phyloP scores from a whole-genome alignment of 2,329 filamentous ascomycete species.

The Fusarium pseudoanthophilum region DNA sequence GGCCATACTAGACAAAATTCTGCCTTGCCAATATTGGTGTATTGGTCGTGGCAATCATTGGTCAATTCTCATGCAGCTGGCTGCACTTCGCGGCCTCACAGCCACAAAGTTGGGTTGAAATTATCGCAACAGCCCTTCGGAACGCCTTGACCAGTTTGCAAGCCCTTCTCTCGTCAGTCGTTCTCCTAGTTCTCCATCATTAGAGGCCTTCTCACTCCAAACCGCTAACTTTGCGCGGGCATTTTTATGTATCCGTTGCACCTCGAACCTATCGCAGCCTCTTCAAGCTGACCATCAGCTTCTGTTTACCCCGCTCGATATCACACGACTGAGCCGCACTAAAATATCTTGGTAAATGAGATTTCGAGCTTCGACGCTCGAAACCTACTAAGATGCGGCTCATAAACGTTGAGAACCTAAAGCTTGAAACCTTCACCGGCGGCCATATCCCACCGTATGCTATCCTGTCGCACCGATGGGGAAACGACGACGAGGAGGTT shows the following conservation, averaged over 20 bases:
- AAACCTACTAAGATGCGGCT: background rate
- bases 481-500: background rate
- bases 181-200: too few species aligned
- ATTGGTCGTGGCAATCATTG: background rate
- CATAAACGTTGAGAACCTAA: background rate
- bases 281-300: background rate
- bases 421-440: background rate
- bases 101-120: background rate
- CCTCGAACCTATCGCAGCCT: too few species aligned
- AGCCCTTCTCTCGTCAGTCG: background rate
- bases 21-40: background rate
- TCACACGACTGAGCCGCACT: background rate
- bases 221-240: too few species aligned
- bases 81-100: background rate
- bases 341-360: background rate
- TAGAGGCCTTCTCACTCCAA: too few species aligned
- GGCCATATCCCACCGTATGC: constrained; percentile 1
- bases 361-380: background rate
- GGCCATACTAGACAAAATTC: too few species aligned
- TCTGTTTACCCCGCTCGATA: background rate
- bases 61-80: background rate
- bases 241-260: too few species aligned
- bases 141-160: background rate
- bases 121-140: too few species aligned
- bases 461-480: constrained; percentile 10